These are phyloP conservation scores for Hypoxylon sp. DNA, from an alignment of 2,329 filamentous ascomycete species.

Conservation along the genomic window DNA sequence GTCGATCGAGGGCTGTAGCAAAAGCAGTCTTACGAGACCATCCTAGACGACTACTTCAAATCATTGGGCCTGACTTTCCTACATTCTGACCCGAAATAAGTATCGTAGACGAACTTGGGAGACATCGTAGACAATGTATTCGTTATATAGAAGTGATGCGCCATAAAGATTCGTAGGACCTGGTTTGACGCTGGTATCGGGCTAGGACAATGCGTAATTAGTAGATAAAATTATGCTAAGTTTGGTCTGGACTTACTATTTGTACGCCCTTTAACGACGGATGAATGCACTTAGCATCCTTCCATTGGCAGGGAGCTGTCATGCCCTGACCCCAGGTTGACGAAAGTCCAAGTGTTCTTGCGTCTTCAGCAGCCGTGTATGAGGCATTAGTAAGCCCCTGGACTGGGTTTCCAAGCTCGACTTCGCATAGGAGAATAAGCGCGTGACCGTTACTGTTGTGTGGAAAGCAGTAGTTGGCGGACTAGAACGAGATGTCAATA, in stretches of 20 bases:
- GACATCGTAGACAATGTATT: conserved; percentile 80
- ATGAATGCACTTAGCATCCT: conserved; percentile 79
- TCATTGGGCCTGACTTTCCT: conserved; percentile 40
- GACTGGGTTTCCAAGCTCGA: conserved; percentile 83
- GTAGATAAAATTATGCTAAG: conserved; percentile 7
- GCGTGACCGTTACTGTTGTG: conserved; percentile 76
- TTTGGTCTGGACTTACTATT: conserved; percentile 69
- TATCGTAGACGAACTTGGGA: conserved; percentile 79
- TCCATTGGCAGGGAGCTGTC: conserved; percentile 78
- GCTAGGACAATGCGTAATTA: conserved; percentile 55
- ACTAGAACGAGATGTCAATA: conserved; percentile 56
- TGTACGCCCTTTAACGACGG: conserved; percentile 74
- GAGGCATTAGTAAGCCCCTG: conserved; percentile 71
- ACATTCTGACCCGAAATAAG: conserved; percentile 74
- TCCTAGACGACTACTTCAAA: not conserved
- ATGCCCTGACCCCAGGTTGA: conserved; percentile 80
- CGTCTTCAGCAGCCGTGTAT: conserved; percentile 75
- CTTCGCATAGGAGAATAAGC: conserved; percentile 86
- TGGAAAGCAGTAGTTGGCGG: conserved; percentile 80
- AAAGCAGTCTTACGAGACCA: not conserved
- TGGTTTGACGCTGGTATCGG: conserved; percentile 64
- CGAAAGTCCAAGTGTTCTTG: conserved; percentile 70
- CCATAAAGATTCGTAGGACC: conserved; percentile 62
- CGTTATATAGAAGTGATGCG: conserved; percentile 75
- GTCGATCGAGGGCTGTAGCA: not conserved